Conservation (phyloP, 345 rosid genomes). For the Citropsis articulata region DNA sequence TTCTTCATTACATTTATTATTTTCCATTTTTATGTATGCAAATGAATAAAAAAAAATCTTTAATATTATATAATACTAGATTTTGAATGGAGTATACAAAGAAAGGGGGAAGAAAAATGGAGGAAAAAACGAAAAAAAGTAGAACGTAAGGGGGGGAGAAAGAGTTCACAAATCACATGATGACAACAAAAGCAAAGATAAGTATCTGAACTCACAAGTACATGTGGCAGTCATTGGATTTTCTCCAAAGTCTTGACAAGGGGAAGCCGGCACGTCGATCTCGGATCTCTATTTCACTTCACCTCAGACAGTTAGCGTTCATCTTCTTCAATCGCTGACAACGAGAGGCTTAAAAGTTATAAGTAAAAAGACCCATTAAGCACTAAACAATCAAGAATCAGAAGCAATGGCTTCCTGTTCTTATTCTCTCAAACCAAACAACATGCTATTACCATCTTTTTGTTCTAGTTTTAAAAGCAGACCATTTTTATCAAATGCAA, state of each 20-base stretch:
- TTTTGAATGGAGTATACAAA: no score
- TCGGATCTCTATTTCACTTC: background rate
- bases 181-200: background rate
- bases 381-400: background rate
- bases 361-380: background rate
- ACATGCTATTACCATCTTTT: slow-evolving; percentile 1
- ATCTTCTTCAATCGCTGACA: no score
- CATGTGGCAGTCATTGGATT: slow-evolving; percentile 24
- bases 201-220: slow-evolving; percentile 13
- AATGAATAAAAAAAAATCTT: no score
- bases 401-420: slow-evolving; percentile 35
- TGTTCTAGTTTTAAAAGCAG: slow-evolving; percentile 20
- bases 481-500: slow-evolving; percentile 11
- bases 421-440: slow-evolving; percentile 37
- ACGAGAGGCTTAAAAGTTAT: no score
- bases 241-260: background rate
- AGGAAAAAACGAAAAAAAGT: no score
- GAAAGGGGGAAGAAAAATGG: no score
- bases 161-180: background rate
- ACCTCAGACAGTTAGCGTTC: no score
- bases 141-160: background rate
- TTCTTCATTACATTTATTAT: no score
- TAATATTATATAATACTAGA: no score
- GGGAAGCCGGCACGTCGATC: background rate
- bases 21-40: no score